Base-by-base conservation (phyloP, 106 monocot species). In the Platanthera guangdongensis region DNA sequence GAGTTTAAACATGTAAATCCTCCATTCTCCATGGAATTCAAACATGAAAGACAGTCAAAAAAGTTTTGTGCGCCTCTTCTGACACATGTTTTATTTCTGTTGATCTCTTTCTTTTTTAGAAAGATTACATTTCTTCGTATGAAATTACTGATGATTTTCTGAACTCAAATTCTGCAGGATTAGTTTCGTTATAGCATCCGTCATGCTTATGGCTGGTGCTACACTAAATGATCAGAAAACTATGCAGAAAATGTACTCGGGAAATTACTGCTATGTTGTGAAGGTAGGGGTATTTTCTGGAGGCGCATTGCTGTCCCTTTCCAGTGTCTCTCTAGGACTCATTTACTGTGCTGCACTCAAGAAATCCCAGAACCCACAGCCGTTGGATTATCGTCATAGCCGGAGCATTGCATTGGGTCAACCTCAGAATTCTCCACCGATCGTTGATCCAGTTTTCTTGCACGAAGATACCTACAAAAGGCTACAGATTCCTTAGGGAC, bases 391-490 rank as follows among this genome's bases (percentile, higher is more conserved):
- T 39, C 39, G 3, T 39, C 78, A 81, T 14, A 83, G 84, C 75
- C 90, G 87, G 14, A 93, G 96, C 4, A 91, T 97, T 47, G 90
- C 83, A 1, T 84, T 97, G 87, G 96, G 86, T 22, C 86, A 82
- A 7, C 84, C 87, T 0, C 82, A 80, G 57, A 83, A 89, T 60
- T 93, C 95, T 3, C 81, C 78, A 14, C 90, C 89, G 71, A 90
- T 83, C 78, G 68, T 54, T 6, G 84, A 85, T 25, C 89, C 86
- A 0, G 84, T 84, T 8, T 89, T 83, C 48, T 83, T 86, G 57
- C 88, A 85, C 12, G 88, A 88, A 50, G 88, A 88, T 60, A 88
- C 88, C 2, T 88, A 88, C 50, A 85, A 80, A 64, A 71, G 88
- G 71, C 88, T 77, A 69, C 80, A 82, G 52, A 63, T 78, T 52